Percentiles rank a stretch among this genome's conserved stretches.
Conservation (phyloP, 2,329 filamentous ascomycete species). For the Endocalyx cinctus region DNA sequence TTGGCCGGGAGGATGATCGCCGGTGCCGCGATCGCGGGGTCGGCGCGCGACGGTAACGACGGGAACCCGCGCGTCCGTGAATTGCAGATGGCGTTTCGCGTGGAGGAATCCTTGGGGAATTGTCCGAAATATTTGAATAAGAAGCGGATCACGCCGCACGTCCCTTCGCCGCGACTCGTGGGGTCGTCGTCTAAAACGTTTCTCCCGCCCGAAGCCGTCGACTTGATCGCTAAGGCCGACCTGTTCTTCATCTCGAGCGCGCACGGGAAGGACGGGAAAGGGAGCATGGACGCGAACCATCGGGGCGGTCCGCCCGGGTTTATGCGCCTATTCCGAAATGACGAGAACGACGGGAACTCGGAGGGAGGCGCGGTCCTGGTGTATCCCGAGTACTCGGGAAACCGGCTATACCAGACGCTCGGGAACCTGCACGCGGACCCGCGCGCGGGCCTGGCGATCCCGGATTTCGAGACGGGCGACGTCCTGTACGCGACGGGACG, state of each 20-base stretch:
- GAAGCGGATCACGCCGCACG: slow-evolving; percentile 55
- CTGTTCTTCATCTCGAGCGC: slow-evolving; percentile 74
- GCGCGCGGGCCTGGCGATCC: slow-evolving; percentile 64
- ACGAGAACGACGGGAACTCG: slow-evolving; percentile 26
- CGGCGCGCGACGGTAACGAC: slow-evolving; percentile 18
- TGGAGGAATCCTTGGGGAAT: slow-evolving; percentile 73
- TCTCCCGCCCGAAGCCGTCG: slow-evolving; percentile 50
- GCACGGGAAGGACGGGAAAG: slow-evolving; percentile 40
- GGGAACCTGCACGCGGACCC: slow-evolving; percentile 70
- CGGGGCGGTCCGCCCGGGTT: slow-evolving; percentile 73
- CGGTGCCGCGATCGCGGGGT: slow-evolving; percentile 46
- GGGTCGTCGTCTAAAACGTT: slow-evolving; percentile 27
- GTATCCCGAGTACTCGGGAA: slow-evolving; percentile 84
- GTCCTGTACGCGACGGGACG: slow-evolving; percentile 71
- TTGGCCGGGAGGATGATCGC: slow-evolving; percentile 65
- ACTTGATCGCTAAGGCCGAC: slow-evolving; percentile 61
- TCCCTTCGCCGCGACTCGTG: slow-evolving; percentile 43
- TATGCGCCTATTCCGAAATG: slow-evolving; percentile 60
- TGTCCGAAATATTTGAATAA: slow-evolving; percentile 85
- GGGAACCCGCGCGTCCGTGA: too few relatives aligned
- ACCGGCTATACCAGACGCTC: slow-evolving; percentile 76
- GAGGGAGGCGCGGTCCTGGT: slow-evolving; percentile 39
- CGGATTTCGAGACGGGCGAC: slow-evolving; percentile 68
- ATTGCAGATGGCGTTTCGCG: slow-evolving; percentile 58
- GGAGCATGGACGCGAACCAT: slow-evolving; percentile 79